These are phyloP conservation scores for Oryza glumipatula DNA, from an alignment of 176 grass and related monocot genomes.

Conservation along the genomic window DNA sequence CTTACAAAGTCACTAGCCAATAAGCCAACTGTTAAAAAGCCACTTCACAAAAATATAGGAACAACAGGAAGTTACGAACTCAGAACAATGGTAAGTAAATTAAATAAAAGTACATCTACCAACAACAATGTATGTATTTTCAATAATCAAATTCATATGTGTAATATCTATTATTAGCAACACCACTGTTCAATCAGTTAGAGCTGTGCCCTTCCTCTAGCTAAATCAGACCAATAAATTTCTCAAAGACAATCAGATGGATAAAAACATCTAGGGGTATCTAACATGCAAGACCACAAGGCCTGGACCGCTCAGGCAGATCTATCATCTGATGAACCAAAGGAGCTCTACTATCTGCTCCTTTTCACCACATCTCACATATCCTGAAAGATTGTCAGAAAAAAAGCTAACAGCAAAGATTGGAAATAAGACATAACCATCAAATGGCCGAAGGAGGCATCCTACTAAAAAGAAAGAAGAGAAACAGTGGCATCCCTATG, in stretches of 20 bases:
- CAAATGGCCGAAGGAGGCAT: slow-evolving; percentile 47
- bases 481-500: slow-evolving; percentile 49
- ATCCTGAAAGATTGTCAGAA: slow-evolving; percentile 43
- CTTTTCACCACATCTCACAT: slow-evolving; percentile 47
- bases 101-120: slow-evolving; percentile 6
- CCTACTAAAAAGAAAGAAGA: slow-evolving; percentile 50
- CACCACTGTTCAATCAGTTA: slow-evolving; percentile 18
- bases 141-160: not conserved
- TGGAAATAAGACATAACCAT: slow-evolving; percentile 18
- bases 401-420: slow-evolving; percentile 41
- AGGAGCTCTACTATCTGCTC: slow-evolving; percentile 36
- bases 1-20: slow-evolving; percentile 10
- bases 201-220: slow-evolving; percentile 17
- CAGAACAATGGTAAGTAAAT: slow-evolving; percentile 4
- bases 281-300: slow-evolving; percentile 33
- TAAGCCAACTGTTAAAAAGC: not conserved
- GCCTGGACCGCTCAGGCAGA: slow-evolving; percentile 31
- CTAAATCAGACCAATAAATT: slow-evolving; percentile 22
- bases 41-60: slow-evolving; percentile 20
- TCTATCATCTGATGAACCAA: slow-evolving; percentile 40
- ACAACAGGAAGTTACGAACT: not conserved
- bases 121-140: not conserved
- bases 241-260: not conserved
- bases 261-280: slow-evolving; percentile 18
- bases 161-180: slow-evolving; percentile 19